Percentiles rank a stretch among this genome's conserved stretches.
These are phyloP conservation scores for Colletotrichum chlorophyti DNA, from an alignment of 2,329 filamentous ascomycete species.

Conservation along the genomic window DNA sequence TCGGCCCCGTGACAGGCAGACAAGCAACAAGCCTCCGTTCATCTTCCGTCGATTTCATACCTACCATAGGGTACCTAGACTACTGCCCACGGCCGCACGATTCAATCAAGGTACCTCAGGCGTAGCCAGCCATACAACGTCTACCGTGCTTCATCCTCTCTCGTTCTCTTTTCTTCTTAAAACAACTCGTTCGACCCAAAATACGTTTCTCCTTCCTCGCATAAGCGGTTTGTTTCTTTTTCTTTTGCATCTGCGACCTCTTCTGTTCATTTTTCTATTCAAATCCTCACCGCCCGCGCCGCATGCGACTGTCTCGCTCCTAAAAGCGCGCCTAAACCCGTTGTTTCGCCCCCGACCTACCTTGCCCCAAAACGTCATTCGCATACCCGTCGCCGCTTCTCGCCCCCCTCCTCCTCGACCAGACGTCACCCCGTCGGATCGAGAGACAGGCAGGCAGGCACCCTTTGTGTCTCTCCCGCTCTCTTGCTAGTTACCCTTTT, in stretches of 20 bases:
- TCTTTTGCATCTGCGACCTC: not conserved
- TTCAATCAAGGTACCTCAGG: too few relatives aligned
- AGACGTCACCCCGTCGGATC: slow-evolving; percentile 22
- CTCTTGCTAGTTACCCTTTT: slow-evolving; percentile 12
- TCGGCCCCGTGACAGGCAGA: slow-evolving; percentile 28
- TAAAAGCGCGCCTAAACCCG: not conserved
- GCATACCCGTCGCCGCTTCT: slow-evolving; percentile 16
- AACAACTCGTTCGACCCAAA: not conserved
- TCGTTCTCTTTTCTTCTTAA: slow-evolving; percentile 8
- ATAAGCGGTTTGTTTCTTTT: not conserved
- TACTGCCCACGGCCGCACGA: too few relatives aligned
- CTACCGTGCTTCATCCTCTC: slow-evolving; percentile 7
- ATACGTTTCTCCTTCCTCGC: too few relatives aligned
- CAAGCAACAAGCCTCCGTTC: slow-evolving; percentile 1
- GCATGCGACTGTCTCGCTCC: slow-evolving; percentile 2
- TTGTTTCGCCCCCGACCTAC: not conserved
- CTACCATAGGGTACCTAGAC: too few relatives aligned
- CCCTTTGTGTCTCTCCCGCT: slow-evolving; percentile 2
- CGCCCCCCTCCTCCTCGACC: slow-evolving; percentile 1
- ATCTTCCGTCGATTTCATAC: too few relatives aligned
- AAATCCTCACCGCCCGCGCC: not conserved
- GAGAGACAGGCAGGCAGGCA: too few relatives aligned
- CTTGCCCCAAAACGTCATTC: slow-evolving; percentile 24
- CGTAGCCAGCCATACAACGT: too few relatives aligned
- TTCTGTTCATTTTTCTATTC: not conserved